Percentiles rank a stretch among this genome's conserved stretches.
phyloP scores from a whole-genome alignment of 176 grass and related monocot genomes.

The Oryza glumipatula region DNA sequence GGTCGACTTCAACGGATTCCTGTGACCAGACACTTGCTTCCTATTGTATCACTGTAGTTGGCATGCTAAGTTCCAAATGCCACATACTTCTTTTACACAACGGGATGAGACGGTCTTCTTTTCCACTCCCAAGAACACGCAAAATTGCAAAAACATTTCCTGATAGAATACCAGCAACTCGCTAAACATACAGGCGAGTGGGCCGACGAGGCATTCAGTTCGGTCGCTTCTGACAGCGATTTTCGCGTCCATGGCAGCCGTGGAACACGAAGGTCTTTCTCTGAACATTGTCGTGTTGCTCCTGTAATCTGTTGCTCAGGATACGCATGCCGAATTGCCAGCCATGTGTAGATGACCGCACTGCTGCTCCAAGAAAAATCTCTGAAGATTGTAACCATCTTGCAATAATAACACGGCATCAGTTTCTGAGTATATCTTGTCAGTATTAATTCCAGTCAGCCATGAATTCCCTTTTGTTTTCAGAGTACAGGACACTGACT shows the following conservation, averaged over 20 bases:
- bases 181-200: not conserved
- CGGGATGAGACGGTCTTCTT: not conserved
- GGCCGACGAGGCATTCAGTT: not conserved
- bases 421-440: not conserved
- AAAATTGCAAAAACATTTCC: not conserved
- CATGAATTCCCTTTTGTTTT: not conserved
- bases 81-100: not conserved
- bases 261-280: not conserved
- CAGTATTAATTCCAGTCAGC: not conserved
- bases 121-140: not conserved
- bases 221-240: not conserved
- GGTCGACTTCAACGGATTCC: not conserved
- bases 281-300: slow-evolving; percentile 11
- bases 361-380: not conserved
- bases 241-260: slow-evolving; percentile 1
- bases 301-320: not conserved
- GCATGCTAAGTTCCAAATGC: not conserved
- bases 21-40: no score
- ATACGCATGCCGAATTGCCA: not conserved
- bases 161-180: not conserved
- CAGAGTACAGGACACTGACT: not conserved
- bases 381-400: not conserved
- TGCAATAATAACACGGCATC: not conserved
- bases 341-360: not conserved
- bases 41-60: not conserved